Evolutionary conservation across 345 rosid species (phyloP).

Genomic region (Laguncularia racemosa): DNA sequence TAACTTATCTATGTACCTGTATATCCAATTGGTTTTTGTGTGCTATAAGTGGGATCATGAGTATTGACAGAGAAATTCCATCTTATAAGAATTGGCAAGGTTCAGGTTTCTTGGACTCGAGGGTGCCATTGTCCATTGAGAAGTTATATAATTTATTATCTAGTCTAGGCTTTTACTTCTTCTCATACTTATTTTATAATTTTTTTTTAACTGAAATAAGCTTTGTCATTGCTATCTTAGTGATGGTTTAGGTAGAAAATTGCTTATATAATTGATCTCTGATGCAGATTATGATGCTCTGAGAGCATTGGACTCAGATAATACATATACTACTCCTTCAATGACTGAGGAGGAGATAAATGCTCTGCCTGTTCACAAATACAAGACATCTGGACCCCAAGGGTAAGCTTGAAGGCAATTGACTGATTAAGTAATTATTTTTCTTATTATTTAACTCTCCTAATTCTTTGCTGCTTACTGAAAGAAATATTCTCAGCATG

Average conservation of each 20-base stretch:
- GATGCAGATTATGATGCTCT: constrained; percentile 85
- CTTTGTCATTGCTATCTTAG: background rate
- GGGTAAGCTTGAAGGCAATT: constrained; percentile 23
- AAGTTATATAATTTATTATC: no score
- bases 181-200: no score
- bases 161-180: no score
- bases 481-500: no score
- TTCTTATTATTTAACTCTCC: background rate
- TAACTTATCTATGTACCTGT: no score
- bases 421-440: background rate
- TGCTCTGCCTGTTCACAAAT: constrained; percentile 81
- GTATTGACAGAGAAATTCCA: no score
- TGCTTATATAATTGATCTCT: background rate
- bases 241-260: background rate
- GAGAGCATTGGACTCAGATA: constrained; percentile 86
- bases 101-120: no score
- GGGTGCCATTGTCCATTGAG: no score
- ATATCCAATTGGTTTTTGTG: no score
- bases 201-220: no score
- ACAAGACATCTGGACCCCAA: constrained; percentile 43
- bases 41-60: no score
- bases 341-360: constrained; percentile 98
- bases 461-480: background rate
- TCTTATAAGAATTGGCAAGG: no score
- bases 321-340: constrained; percentile 45